A percentile compares a stretch with the other conserved stretches of the same genome.
phyloP scores from a whole-genome alignment of 805 yeast species.

The Saccharomycopsis oosterbeekiorum region DNA sequence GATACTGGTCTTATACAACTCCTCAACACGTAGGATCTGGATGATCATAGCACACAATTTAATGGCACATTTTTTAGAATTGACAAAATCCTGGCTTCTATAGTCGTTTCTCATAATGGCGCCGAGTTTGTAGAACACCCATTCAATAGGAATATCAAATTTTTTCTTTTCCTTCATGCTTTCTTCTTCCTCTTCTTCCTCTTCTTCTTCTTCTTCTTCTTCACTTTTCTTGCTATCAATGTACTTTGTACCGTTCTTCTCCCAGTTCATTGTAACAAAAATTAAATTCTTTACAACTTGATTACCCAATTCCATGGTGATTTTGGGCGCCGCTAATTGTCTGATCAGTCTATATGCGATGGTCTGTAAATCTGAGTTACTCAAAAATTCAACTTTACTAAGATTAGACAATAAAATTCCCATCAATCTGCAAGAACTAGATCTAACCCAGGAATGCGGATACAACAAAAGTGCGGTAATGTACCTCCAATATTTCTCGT shows the following conservation, averaged over 20 bases:
- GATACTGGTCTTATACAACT: conserved; percentile 37
- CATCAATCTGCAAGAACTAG: conserved; percentile 50
- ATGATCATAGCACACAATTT: conserved; percentile 59
- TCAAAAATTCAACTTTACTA: conserved; percentile 27
- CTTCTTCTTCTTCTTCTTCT: conserved; percentile 23
- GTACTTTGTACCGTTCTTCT: conserved; percentile 31
- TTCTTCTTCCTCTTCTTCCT: conserved; percentile 19
- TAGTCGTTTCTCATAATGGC: conserved; percentile 59
- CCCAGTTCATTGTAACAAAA: conserved; percentile 54
- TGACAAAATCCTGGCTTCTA: conserved; percentile 39
- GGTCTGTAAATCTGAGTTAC: conserved; percentile 47
- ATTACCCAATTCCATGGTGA: conserved; percentile 51
- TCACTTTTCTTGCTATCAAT: conserved; percentile 23
- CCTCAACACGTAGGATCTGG: conserved; percentile 37
- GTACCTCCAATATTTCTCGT: conserved; percentile 37
- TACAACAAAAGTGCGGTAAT: conserved; percentile 51
- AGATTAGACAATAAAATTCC: conserved; percentile 39
- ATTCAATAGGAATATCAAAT: conserved; percentile 38
- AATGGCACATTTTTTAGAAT: conserved; percentile 58
- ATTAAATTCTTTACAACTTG: conserved; percentile 62
- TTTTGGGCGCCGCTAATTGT: conserved; percentile 72
- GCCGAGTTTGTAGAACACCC: conserved; percentile 55
- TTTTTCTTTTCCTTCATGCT: conserved; percentile 12
- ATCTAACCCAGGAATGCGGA: conserved; percentile 90
- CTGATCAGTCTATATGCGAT: conserved; percentile 60